phyloP scores from a whole-genome alignment of 192 early-diverging fungal species.

The Linnemannia zychae region DNA sequence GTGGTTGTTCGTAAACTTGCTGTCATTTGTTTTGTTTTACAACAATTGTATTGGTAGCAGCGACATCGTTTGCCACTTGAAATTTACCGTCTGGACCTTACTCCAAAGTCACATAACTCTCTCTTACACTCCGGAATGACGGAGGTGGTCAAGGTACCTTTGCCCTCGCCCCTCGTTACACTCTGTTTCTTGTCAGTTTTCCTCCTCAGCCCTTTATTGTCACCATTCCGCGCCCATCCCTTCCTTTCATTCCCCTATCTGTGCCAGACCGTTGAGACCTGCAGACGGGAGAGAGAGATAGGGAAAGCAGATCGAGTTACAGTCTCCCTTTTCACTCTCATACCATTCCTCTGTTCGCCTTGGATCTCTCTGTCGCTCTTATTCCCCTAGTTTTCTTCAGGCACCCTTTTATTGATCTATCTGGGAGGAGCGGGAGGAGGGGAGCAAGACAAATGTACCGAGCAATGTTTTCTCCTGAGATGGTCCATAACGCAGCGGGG shows the following conservation, averaged over 20 bases:
- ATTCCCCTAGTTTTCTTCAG: not conserved
- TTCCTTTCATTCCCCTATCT: not conserved
- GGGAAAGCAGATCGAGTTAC: not conserved
- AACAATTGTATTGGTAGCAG: no score
- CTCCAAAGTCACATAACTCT: no score
- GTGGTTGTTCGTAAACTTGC: not conserved
- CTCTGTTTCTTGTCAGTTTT: not conserved
- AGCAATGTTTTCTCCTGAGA: not conserved
- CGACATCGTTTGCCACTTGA: no score
- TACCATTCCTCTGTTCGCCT: not conserved
- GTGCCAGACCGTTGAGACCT: not conserved
- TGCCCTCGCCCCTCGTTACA: not conserved
- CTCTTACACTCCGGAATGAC: not conserved
- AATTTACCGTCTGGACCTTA: no score
- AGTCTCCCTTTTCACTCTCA: not conserved
- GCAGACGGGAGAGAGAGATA: not conserved
- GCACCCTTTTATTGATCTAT: not conserved
- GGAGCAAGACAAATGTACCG: not conserved
- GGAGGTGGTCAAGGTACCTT: not conserved
- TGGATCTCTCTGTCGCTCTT: not conserved
- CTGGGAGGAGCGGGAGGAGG: not conserved
- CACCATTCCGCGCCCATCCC: not conserved
- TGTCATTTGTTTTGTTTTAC: not conserved
- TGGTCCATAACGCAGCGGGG: not conserved
- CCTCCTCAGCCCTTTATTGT: not conserved